phyloP scores from a whole-genome alignment of 2,329 filamentous ascomycete species.

The Hysterium pulicare region DNA sequence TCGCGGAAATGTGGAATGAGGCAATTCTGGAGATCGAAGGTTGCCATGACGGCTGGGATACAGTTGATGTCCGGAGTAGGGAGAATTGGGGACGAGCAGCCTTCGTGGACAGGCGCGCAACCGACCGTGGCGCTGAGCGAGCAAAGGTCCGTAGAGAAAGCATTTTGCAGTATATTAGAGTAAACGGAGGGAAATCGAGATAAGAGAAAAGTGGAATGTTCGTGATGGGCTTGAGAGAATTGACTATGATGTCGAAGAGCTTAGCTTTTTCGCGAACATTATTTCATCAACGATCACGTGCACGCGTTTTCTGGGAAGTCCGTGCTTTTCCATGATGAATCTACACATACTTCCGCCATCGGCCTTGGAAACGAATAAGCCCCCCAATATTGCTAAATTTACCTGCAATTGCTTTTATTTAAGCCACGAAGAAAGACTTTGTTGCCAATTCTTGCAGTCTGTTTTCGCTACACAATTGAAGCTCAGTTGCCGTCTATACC shows the following conservation, averaged over 20 bases:
- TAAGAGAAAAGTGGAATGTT: constrained; percentile 4
- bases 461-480: too few relatives aligned
- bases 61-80: constrained; percentile 30
- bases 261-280: neutral
- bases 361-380: constrained; percentile 2
- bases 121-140: constrained; percentile 43
- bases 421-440: too few relatives aligned
- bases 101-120: constrained; percentile 40
- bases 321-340: neutral
- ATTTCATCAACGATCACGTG: neutral
- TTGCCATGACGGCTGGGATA: constrained; percentile 33
- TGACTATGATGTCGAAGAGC: neutral
- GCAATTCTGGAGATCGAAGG: constrained; percentile 30
- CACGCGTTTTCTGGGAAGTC: neutral
- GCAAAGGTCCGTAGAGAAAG: constrained; percentile 45
- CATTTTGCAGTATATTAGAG: constrained; percentile 31
- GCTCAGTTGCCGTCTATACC: too few relatives aligned
- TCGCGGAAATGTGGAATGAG: constrained; percentile 43
- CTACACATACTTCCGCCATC: neutral
- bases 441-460: too few relatives aligned
- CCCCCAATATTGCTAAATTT: too few relatives aligned
- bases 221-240: neutral
- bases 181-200: constrained; percentile 4
- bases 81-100: constrained; percentile 35
- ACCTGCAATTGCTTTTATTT: too few relatives aligned